Base-by-base conservation (phyloP, 768 basidiomycete genomes). In the Hygrocybe coccinea region DNA sequence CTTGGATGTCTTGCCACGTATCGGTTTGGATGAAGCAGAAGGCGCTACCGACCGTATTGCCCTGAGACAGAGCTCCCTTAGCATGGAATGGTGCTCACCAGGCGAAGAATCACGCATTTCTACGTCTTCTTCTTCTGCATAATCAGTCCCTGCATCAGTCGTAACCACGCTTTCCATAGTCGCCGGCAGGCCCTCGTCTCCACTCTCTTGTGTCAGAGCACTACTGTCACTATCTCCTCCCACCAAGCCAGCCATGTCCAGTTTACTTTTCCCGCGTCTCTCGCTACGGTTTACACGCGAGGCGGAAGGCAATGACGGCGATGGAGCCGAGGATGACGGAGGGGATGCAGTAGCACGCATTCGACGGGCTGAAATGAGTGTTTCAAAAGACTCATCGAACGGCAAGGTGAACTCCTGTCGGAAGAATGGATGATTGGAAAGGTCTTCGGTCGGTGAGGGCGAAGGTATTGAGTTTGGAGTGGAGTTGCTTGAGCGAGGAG, bases 171-270 rank as follows among this genome's bases (percentile, higher is more conserved):
- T 89, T 34, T 81, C 85, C 62, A 80, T 74, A 1, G 84, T 83
- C 8, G 84, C 85, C 22, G 69, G 74, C 5, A 69, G 72, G 45
- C 76, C 81, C 64, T 91, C 89, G 54, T 91, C 89, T 6, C 83
- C 87, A 58, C 87, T 90, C 67, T 91, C 88, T 65, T 87, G 84
- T 3, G 89, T 91, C 62, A 91, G 67, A 24, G 86, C 89, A 59
- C 89, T 91, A 62, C 87, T 89, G 59, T 91, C 89, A 64, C 89
- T 91, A 63, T 91, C 88, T 1, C 89, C 89, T 12, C 82, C 83
- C 2, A 90, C 80, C n/a, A 90, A 69, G 0, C 88, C 88, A 0
- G 87, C 86, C 71, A 86, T 73, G 55, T 84, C 80, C 6, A 81
- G 76, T 60, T 82, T 83, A 21, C 78, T 81, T 58, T 74, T 77